Conservation (phyloP, 257 asterid species). For the Mitragyna speciosa region DNA sequence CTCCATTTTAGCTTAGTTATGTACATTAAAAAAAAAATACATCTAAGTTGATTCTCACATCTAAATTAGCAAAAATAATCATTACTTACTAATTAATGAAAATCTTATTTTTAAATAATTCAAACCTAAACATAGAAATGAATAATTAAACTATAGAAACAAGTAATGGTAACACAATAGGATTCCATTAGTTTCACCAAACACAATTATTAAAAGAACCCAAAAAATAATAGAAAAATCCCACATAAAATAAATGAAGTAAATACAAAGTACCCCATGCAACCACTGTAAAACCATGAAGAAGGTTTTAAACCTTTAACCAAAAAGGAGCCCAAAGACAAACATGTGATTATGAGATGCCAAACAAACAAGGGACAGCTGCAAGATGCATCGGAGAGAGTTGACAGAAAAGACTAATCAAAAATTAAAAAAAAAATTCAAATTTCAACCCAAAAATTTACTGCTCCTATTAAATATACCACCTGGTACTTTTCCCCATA, state of each 20-base stretch:
- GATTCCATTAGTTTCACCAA: conserved; percentile 13
- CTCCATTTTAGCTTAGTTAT: not conserved
- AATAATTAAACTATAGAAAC: not conserved
- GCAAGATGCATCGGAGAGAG: conserved; percentile 33
- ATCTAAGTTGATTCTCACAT: not conserved
- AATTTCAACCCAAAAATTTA: conserved; percentile 4
- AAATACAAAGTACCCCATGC: conserved; percentile 10
- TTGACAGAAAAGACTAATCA: conserved; percentile 13
- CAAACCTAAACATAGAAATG: not conserved
- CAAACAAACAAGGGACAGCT: conserved; percentile 48
- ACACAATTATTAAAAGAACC: not conserved
- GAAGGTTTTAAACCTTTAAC: not conserved
- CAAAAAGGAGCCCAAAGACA: not conserved
- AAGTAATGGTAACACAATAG: not conserved
- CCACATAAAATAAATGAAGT: not conserved
- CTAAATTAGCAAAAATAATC: not conserved
- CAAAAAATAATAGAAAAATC: not conserved
- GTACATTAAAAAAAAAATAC: not conserved
- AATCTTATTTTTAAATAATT: not conserved
- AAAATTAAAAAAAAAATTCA: not conserved
- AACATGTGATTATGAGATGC: conserved; percentile 32
- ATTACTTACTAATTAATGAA: not conserved
- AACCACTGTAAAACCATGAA: not conserved
- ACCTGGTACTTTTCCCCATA: conserved; percentile 5
- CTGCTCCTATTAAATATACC: not conserved